These are phyloP conservation scores for Suaeda aralocaspica DNA, from an alignment of 148 eudicot genomes.

Conservation along the genomic window DNA sequence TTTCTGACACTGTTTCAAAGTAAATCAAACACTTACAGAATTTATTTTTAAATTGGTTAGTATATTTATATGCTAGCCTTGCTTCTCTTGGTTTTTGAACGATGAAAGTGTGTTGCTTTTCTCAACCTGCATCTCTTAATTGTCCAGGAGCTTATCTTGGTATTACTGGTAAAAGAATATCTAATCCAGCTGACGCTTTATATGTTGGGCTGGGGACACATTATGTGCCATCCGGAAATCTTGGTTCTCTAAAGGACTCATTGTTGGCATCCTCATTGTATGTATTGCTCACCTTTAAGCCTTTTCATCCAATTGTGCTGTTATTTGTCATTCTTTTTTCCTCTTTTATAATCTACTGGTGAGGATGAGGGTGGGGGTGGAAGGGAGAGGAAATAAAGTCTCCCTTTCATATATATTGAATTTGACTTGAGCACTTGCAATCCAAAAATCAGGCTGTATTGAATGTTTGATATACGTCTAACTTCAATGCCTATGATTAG, in stretches of 20 bases:
- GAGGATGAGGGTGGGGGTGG: too few relatives aligned
- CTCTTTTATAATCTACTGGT: too few relatives aligned
- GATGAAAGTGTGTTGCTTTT: too few relatives aligned
- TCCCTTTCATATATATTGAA: not conserved
- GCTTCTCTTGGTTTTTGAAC: conserved; percentile 1
- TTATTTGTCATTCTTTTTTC: not conserved
- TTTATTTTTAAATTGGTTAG: too few relatives aligned
- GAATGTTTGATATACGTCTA: not conserved
- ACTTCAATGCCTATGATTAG: not conserved
- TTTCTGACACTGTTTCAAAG: too few relatives aligned
- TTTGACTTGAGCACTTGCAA: not conserved
- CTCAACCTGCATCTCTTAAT: not conserved
- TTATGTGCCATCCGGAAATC: conserved; percentile 70
- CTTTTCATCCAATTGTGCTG: too few relatives aligned
- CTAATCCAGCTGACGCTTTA: conserved; percentile 86
- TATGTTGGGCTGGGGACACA: conserved; percentile 87
- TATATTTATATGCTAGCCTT: too few relatives aligned
- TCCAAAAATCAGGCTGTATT: not conserved
- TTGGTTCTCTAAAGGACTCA: conserved; percentile 63
- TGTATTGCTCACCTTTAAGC: conserved; percentile 20
- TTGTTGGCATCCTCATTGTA: conserved; percentile 70
- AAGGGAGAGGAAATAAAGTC: not conserved
- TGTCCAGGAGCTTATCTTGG: conserved; percentile 88
- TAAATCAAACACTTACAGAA: not conserved
- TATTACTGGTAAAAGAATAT: conserved; percentile 82